Conservation (phyloP, 192 early-diverging fungal genomes). For the Backusella westeae region DNA sequence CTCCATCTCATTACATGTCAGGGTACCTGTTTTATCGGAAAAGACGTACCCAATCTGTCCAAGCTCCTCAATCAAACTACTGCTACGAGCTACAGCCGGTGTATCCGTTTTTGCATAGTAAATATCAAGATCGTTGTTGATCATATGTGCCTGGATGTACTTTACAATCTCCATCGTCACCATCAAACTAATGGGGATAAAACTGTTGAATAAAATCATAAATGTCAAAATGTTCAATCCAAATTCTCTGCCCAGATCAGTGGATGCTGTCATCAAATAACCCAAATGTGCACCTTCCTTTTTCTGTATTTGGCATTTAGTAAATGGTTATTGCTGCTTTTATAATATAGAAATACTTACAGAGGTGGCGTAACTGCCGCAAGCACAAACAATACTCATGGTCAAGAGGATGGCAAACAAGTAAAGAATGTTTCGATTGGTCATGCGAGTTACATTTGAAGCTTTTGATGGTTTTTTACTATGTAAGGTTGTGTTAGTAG, state of each 20-base stretch:
- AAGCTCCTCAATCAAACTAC: conserved; percentile 85
- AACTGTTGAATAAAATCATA: conserved; percentile 97
- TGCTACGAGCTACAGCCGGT: conserved; percentile 89
- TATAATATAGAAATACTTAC: conserved; percentile 21
- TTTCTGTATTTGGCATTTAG: background rate
- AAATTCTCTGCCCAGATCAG: conserved; percentile 51
- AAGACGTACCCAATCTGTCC: conserved; percentile 86
- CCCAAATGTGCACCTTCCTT: conserved; percentile 31
- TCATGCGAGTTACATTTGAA: conserved; percentile 38
- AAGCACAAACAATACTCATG: conserved; percentile 84
- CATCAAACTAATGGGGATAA: conserved; percentile 98
- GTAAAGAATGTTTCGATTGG: conserved; percentile 80
- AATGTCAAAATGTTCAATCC: conserved; percentile 92
- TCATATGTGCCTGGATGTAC: conserved; percentile 82
- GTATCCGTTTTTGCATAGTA: conserved; percentile 93
- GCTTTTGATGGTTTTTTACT: conserved; percentile 42
- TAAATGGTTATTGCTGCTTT: too few relatives aligned
- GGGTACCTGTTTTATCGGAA: conserved; percentile 34
- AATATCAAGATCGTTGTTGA: conserved; percentile 93
- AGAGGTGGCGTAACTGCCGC: conserved; percentile 72
- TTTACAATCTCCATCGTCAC: conserved; percentile 98
- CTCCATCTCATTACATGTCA: conserved; percentile 56
- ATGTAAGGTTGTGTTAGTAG: background rate
- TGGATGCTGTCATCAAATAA: conserved; percentile 40
- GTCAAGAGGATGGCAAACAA: conserved; percentile 86